Evolutionary conservation across 768 basidiomycete species (phyloP), one percentile per base, ranked within the genome.

Genomic region (Russula sp.): DNA sequence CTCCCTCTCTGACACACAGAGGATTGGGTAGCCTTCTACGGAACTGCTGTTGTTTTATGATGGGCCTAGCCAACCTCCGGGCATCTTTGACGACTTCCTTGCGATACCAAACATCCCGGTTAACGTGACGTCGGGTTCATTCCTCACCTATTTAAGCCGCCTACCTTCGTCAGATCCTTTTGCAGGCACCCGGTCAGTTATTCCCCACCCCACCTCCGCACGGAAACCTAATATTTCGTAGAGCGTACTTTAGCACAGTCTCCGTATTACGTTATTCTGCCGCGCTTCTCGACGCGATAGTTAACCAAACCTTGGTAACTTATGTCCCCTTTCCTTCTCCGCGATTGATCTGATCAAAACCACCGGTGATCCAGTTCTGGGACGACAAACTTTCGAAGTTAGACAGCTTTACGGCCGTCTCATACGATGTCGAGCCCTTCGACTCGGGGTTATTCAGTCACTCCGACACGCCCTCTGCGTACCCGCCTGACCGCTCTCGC

Each of bases 21-120:
- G n/a, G 7, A 45, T 20, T 29, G 51, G n/a, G 16, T 34, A 65
- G 53, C 48, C 64, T 5, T 39, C 54, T 1, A 1, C 42, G n/a
- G 51, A 36, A 45, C 4, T 56, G n/a, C 25, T 65, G 22, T n/a
- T 69, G 7, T 69, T 69, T 20, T 69, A 69, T 36, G 65, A 69
- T 52, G 68, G 59, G 4, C 68, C 68, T 3, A 56, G 58, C 13
- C 60, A 56, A 5, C 68, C 68, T n/a, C 29, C 7, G 1, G 68
- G 65, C 7, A 58, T 63, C 13, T 69, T 69, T 50, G 67, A 68
- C 20, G 58, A 62, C 22, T 65, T 69, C 20, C 41, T 68, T 3
- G 38, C 14, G 25, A 47, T 65, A 16, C 65, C 59, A 0, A 34
- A 46, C 2, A 16, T 66, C 32, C 34, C 42, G 7, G 8, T 45